Evolutionary conservation across 805 yeast genomes (phyloP).

Genomic region (Kuraishia floccosa): DNA sequence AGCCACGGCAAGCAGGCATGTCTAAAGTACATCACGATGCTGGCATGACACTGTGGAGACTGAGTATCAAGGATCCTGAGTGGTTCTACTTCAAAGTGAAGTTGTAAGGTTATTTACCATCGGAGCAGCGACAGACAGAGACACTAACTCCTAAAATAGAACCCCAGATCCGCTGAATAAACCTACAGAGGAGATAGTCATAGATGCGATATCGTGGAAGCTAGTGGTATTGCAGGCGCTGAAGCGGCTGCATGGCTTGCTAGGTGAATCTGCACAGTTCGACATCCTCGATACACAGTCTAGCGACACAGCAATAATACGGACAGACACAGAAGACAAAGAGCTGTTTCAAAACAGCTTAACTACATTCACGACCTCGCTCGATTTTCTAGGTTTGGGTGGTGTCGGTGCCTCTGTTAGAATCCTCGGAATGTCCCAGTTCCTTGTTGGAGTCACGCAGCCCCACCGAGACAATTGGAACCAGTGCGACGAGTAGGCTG

Average conservation of each 20-base stretch:
- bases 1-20: too few species aligned
- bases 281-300: slow-evolving; percentile 9
- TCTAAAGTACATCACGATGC: background rate
- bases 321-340: slow-evolving; percentile 13
- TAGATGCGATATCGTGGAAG: slow-evolving; percentile 15
- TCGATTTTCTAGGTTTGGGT: slow-evolving; percentile 4
- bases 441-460: slow-evolving; percentile 12
- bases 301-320: slow-evolving; percentile 6
- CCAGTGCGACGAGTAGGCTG: too few species aligned
- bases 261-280: slow-evolving; percentile 15
- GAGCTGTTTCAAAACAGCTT: slow-evolving; percentile 8
- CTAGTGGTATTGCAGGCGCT: slow-evolving; percentile 10
- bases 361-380: slow-evolving; percentile 5
- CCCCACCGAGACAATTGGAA: slow-evolving; percentile 8
- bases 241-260: slow-evolving; percentile 12
- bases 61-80: slow-evolving; percentile 6
- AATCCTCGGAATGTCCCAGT: slow-evolving; percentile 9
- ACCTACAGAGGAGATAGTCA: background rate
- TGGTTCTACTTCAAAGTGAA: slow-evolving; percentile 7
- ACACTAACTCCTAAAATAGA: background rate
- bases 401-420: slow-evolving; percentile 4
- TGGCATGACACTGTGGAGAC: background rate
- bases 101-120: slow-evolving; percentile 3
- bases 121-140: background rate
- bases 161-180: background rate